phyloP scores from a whole-genome alignment of 1,284 basidiomycete genomes.

The Amylostereum areolatum region DNA sequence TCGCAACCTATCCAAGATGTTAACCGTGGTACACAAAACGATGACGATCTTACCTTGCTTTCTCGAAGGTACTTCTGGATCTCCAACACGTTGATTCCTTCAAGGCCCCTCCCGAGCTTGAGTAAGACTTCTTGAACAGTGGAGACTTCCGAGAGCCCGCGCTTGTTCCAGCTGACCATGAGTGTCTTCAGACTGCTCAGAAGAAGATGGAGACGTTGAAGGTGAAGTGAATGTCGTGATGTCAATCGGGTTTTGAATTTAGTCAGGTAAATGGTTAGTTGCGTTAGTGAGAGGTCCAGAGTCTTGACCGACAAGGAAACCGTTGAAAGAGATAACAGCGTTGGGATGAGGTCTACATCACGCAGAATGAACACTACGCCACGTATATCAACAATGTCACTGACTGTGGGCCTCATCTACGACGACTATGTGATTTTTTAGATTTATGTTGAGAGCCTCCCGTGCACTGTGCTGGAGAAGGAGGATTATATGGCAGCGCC shows the following conservation, averaged over 20 bases:
- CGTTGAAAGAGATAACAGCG: conserved; percentile 83
- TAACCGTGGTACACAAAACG: conserved; percentile 11
- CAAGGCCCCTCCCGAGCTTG: conserved; percentile 61
- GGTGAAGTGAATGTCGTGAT: conserved; percentile 69
- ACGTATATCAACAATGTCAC: too few species aligned
- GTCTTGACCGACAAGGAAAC: conserved; percentile 56
- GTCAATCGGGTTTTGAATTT: conserved; percentile 78
- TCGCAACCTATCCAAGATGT: conserved; percentile 4
- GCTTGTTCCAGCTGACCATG: conserved; percentile 42
- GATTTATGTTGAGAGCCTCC: conserved; percentile 81
- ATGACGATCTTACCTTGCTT: conserved; percentile 64
- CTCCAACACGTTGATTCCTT: conserved; percentile 76
- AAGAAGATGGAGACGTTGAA: conserved; percentile 74
- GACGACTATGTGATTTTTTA: conserved; percentile 81
- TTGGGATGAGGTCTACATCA: conserved; percentile 73
- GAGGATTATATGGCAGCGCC: conserved; percentile 90
- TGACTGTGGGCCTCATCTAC: conserved; percentile 96
- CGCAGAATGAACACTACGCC: too few species aligned
- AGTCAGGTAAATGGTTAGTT: conserved; percentile 75
- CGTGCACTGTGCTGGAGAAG: conserved; percentile 81
- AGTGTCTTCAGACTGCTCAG: conserved; percentile 63
- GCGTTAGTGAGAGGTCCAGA: conserved; percentile 62
- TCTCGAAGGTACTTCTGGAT: conserved; percentile 79
- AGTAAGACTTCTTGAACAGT: conserved; percentile 61
- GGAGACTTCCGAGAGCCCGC: conserved; percentile 46